Conservation (phyloP, 2,329 filamentous ascomycete species). For the Juglanconis sp. region DNA sequence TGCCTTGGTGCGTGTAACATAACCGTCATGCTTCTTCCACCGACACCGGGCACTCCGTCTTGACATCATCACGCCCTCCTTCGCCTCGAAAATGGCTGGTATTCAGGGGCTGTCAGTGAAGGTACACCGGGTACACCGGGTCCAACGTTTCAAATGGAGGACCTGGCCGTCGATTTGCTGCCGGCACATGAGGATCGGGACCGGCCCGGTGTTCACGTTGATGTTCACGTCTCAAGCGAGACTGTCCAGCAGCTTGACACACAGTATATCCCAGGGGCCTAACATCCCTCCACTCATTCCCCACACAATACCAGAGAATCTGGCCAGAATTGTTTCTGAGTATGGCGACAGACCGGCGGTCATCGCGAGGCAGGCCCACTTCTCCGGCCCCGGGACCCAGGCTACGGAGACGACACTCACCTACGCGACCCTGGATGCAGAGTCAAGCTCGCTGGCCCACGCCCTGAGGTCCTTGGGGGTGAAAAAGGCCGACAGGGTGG, state of each 20-base stretch:
- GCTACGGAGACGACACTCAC: conserved; percentile 64
- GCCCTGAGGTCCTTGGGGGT: conserved; percentile 71
- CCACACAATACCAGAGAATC: conserved; percentile 70
- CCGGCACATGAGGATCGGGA: background rate
- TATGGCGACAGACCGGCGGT: conserved; percentile 64
- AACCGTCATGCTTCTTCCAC: background rate
- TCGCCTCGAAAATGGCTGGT: background rate
- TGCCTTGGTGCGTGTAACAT: background rate
- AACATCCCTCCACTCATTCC: conserved; percentile 59
- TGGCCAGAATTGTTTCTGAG: conserved; percentile 59
- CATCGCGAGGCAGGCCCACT: conserved; percentile 40
- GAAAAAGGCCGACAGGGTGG: conserved; percentile 77
- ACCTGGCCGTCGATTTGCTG: background rate
- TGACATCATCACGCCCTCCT: conserved; percentile 5
- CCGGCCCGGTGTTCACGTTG: background rate
- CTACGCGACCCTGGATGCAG: conserved; percentile 70
- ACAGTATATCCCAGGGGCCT: conserved; percentile 15
- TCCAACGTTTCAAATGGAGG: background rate
- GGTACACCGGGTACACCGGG: background rate
- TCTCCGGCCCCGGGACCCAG: conserved; percentile 40
- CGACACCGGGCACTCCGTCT: background rate
- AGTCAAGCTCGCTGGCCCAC: conserved; percentile 72
- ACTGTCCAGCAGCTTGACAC: background rate
- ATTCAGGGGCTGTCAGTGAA: background rate
- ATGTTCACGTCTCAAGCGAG: background rate